Percentiles rank a stretch among this genome's conserved stretches.
Conservation (phyloP, 192 early-diverging fungal species). For the Coemansia sp. region DNA sequence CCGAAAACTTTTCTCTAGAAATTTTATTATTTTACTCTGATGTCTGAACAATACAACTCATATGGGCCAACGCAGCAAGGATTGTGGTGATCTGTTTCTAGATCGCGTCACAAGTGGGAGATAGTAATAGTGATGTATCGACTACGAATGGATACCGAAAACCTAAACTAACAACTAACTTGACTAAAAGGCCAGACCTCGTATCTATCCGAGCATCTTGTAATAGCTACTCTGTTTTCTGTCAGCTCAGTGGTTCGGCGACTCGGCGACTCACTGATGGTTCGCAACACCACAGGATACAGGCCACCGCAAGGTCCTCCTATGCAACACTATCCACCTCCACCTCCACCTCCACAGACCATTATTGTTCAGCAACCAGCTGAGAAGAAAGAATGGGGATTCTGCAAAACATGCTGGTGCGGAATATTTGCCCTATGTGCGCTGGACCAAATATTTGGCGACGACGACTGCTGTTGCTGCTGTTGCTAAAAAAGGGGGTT, state of each 20-base stretch:
- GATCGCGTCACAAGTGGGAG: too few relatives aligned
- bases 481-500: conserved; percentile 1
- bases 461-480: conserved; percentile 3
- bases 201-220: too few relatives aligned
- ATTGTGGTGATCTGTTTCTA: too few relatives aligned
- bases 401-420: neutral
- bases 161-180: too few relatives aligned
- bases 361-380: conserved; percentile 2
- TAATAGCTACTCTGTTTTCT: too few relatives aligned
- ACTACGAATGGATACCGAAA: too few relatives aligned
- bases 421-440: neutral
- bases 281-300: too few relatives aligned
- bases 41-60: neutral
- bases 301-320: neutral
- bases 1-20: neutral
- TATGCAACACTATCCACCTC: neutral
- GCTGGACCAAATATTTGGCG: neutral
- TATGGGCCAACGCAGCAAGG: neutral
- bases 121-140: too few relatives aligned
- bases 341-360: neutral
- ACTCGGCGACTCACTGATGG: too few relatives aligned
- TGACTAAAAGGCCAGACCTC: too few relatives aligned
- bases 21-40: neutral
- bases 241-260: too few relatives aligned
- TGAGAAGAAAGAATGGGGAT: neutral